Evolutionary conservation across 2,329 filamentous ascomycete species (phyloP).

Genomic region (Xylariales sp.): DNA sequence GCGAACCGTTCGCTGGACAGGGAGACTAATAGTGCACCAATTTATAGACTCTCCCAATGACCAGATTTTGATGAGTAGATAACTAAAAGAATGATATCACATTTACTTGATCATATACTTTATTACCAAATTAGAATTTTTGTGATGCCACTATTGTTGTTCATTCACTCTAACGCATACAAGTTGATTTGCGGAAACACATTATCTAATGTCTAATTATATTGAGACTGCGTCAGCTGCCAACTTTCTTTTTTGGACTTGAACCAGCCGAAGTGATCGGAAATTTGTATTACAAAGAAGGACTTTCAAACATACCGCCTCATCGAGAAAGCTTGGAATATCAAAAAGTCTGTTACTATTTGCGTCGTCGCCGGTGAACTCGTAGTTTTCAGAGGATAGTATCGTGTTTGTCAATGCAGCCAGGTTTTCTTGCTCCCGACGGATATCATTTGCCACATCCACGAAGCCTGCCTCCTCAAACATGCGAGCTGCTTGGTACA

Average conservation of each 20-base stretch:
- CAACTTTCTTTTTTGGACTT: too few species aligned
- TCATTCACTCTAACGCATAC: slow-evolving; percentile 1
- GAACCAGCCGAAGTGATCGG: background rate
- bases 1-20: too few species aligned
- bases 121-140: background rate
- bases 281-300: background rate
- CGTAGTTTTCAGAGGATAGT: background rate
- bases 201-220: background rate
- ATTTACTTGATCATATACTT: background rate
- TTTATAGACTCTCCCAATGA: too few species aligned
- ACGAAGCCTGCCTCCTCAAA: slow-evolving; percentile 2
- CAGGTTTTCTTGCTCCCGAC: slow-evolving; percentile 1
- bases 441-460: slow-evolving; percentile 1
- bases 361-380: background rate
- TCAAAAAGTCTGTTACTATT: slow-evolving; percentile 1
- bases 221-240: too few species aligned
- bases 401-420: slow-evolving; percentile 1
- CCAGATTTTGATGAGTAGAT: too few species aligned
- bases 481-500: slow-evolving; percentile 2
- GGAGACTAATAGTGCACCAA: too few species aligned
- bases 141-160: background rate
- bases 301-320: background rate
- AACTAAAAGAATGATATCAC: background rate
- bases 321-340: slow-evolving; percentile 2
- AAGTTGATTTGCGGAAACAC: slow-evolving; percentile 4